Conservation (phyloP, 2,329 filamentous ascomycete species). For the Penicillium sp. region DNA sequence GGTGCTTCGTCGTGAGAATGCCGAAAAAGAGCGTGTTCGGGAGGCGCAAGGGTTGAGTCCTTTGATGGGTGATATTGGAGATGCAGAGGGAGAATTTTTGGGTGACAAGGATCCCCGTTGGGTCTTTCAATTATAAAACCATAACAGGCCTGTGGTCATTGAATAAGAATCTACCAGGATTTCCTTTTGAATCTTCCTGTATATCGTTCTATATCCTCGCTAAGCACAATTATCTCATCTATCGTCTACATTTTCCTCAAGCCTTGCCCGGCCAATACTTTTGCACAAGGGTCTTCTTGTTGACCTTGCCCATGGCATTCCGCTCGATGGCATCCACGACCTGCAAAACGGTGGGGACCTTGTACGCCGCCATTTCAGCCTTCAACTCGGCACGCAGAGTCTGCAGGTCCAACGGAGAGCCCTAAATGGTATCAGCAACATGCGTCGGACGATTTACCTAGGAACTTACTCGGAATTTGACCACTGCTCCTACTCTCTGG, state of each 20-base stretch:
- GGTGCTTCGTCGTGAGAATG: constrained; percentile 59
- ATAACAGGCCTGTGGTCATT: background rate
- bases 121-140: constrained; percentile 59
- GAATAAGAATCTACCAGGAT: background rate
- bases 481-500: constrained; percentile 55
- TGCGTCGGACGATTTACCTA: background rate
- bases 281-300: constrained; percentile 41
- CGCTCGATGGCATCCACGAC: constrained; percentile 62
- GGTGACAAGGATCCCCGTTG: constrained; percentile 65
- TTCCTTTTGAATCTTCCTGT: background rate
- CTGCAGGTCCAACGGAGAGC: constrained; percentile 29
- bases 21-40: constrained; percentile 48
- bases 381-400: constrained; percentile 36
- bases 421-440: constrained; percentile 15
- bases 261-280: constrained; percentile 37
- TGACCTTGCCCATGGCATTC: constrained; percentile 81
- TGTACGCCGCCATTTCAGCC: constrained; percentile 71
- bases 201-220: constrained; percentile 1
- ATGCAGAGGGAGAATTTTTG: constrained; percentile 52
- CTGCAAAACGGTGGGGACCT: constrained; percentile 86
- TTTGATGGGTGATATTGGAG: constrained; percentile 47
- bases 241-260: background rate
- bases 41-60: constrained; percentile 36
- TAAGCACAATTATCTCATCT: background rate
- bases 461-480: constrained; percentile 36